Evolutionary conservation across 495 filamentous ascomycete species (phyloP).

Genomic region (Lindgomyces ingoldianus): DNA sequence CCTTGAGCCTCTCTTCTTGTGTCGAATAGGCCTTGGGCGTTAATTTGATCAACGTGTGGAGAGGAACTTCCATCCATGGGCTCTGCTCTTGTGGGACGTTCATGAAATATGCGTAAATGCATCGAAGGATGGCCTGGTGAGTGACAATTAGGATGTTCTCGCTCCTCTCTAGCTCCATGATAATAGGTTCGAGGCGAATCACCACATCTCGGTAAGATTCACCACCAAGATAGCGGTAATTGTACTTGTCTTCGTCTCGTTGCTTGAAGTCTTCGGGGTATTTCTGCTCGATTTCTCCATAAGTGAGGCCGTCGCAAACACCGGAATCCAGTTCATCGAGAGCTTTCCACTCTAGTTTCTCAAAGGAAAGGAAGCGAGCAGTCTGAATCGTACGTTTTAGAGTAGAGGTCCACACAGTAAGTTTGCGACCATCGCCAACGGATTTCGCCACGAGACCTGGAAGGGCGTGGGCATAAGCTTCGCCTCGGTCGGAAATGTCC

Average conservation of each 20-base stretch:
- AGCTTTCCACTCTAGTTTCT: constrained; percentile 97
- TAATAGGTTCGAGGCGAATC: constrained; percentile 95
- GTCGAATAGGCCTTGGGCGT: constrained; percentile 94
- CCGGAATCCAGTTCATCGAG: constrained; percentile 96
- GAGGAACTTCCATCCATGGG: constrained; percentile 96
- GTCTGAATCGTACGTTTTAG: constrained; percentile 90
- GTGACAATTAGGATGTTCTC: constrained; percentile 98
- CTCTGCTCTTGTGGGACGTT: constrained; percentile 87
- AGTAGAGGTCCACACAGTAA: constrained; percentile 97
- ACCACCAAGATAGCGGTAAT: constrained; percentile 96
- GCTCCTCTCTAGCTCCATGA: constrained; percentile 95
- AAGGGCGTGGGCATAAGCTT: constrained; percentile 78
- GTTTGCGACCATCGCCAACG: constrained; percentile 72
- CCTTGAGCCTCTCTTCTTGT: constrained; percentile 79
- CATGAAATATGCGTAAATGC: constrained; percentile 99
- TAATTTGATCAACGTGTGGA: constrained; percentile 94
- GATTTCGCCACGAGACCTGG: constrained; percentile 80
- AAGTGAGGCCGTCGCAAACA: constrained; percentile 93
- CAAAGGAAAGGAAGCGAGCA: constrained; percentile 79
- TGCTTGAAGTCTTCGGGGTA: constrained; percentile 95
- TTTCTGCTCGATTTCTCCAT: constrained; percentile 82
- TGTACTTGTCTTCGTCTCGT: constrained; percentile 96
- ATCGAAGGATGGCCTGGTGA: constrained; percentile 92
- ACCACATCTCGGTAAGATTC: constrained; percentile 98
- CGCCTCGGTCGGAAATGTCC: constrained; percentile 78